phyloP scores from a whole-genome alignment of 75 land plant species.

The Adiantum capillusveneris region DNA sequence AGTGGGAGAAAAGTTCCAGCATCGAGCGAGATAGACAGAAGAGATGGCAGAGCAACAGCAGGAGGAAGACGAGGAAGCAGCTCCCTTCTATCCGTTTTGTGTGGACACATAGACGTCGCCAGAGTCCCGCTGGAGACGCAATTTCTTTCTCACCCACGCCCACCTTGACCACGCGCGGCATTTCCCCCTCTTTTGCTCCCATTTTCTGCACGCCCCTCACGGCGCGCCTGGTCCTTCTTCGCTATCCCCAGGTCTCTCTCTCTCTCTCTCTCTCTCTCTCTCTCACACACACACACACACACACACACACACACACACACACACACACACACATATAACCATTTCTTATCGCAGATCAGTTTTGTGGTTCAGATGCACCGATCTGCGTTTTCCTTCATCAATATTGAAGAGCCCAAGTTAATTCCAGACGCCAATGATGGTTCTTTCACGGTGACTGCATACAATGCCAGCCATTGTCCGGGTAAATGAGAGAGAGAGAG shows the following conservation, averaged over 20 bases:
- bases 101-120: slow-evolving; percentile 53
- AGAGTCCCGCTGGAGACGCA: slow-evolving; percentile 23
- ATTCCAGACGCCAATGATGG: slow-evolving; percentile 46
- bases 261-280: too few relatives aligned
- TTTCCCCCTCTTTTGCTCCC: slow-evolving; percentile 32
- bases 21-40: too few relatives aligned
- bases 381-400: slow-evolving; percentile 40
- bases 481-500: too few relatives aligned
- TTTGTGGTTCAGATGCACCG: slow-evolving; percentile 17
- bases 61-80: background rate
- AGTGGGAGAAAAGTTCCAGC: too few relatives aligned
- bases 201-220: slow-evolving; percentile 61
- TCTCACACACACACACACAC: too few relatives aligned
- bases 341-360: too few relatives aligned
- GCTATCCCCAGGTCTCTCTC: slow-evolving; percentile 48
- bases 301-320: too few relatives aligned
- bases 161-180: slow-evolving; percentile 60
- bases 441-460: slow-evolving; percentile 57
- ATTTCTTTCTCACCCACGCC: slow-evolving; percentile 83
- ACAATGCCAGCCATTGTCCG: slow-evolving; percentile 85
- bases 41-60: too few relatives aligned
- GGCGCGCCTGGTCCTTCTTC: slow-evolving; percentile 29
- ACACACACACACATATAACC: too few relatives aligned
- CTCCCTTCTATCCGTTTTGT: slow-evolving; percentile 40
- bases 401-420: slow-evolving; percentile 42